Conservation (phyloP, 2,329 filamentous ascomycete species). For the Curvularia sp. region DNA sequence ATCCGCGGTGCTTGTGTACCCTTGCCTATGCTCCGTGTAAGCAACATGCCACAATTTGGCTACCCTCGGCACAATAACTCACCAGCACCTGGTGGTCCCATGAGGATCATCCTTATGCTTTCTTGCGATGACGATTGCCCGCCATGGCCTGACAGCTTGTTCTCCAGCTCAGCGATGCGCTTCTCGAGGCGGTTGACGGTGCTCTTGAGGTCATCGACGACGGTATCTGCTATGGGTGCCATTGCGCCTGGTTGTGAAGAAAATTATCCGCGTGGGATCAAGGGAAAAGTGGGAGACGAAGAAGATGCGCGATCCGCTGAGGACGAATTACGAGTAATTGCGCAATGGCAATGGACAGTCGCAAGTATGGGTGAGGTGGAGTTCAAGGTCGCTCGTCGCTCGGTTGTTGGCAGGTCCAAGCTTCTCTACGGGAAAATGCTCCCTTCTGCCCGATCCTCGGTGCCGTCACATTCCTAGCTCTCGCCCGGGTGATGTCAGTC, state of each 20-base stretch:
- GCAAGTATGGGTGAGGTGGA: slow-evolving; percentile 20
- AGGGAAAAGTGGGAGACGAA: slow-evolving; percentile 18
- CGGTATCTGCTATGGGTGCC: slow-evolving; percentile 85
- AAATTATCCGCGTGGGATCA: slow-evolving; percentile 10
- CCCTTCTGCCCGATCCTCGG: slow-evolving; percentile 22
- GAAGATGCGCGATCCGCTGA: slow-evolving; percentile 26
- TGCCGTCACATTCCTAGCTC: slow-evolving; percentile 9
- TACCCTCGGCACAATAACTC: slow-evolving; percentile 52
- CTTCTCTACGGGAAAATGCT: slow-evolving; percentile 24
- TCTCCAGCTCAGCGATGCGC: slow-evolving; percentile 85
- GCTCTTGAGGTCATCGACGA: slow-evolving; percentile 81
- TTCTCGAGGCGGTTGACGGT: slow-evolving; percentile 83
- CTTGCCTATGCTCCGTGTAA: slow-evolving; percentile 72
- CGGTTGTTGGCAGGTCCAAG: slow-evolving; percentile 21
- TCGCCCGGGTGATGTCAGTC: slow-evolving; percentile 17
- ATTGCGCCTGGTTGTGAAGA: slow-evolving; percentile 61
- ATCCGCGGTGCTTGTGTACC: slow-evolving; percentile 97
- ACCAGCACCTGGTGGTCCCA: slow-evolving; percentile 98
- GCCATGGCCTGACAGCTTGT: slow-evolving; percentile 62
- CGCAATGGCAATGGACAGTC: slow-evolving; percentile 33
- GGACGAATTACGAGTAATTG: slow-evolving; percentile 22
- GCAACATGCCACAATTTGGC: slow-evolving; percentile 19
- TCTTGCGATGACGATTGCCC: slow-evolving; percentile 55
- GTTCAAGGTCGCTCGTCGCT: slow-evolving; percentile 17
- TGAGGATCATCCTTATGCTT: slow-evolving; percentile 93